Evolutionary conservation across 257 asterid species (phyloP).

Genomic region (Ophiorrhiza pumila): DNA sequence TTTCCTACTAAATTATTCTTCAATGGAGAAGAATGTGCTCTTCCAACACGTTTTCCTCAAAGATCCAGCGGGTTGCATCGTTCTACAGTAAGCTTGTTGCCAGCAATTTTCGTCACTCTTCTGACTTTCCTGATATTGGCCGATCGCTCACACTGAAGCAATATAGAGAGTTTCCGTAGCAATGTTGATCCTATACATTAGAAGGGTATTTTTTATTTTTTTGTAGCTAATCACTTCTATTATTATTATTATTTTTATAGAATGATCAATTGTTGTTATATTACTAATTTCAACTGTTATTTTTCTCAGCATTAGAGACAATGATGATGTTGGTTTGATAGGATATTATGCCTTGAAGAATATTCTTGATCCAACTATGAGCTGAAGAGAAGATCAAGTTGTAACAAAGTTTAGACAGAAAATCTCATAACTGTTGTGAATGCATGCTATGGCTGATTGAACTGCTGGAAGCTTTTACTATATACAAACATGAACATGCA

Average conservation of each 20-base stretch:
- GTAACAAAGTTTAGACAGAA: slow-evolving; percentile 9
- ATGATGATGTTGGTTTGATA: slow-evolving; percentile 12
- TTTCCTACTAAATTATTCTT: slow-evolving; percentile 70
- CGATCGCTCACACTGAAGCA: slow-evolving; percentile 33
- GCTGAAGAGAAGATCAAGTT: slow-evolving; percentile 14
- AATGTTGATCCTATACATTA: background rate
- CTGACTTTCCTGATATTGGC: slow-evolving; percentile 42
- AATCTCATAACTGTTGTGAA: slow-evolving; percentile 10
- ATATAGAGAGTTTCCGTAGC: background rate
- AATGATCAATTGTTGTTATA: background rate
- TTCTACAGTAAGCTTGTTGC: slow-evolving; percentile 22
- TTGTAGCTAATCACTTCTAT: background rate
- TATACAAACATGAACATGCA: slow-evolving; percentile 9
- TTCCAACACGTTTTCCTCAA: slow-evolving; percentile 54
- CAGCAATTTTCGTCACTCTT: slow-evolving; percentile 37
- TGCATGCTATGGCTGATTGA: background rate
- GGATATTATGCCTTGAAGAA: slow-evolving; percentile 4
- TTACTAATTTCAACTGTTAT: slow-evolving; percentile 3
- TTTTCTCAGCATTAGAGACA: slow-evolving; percentile 14
- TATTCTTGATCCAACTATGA: background rate
- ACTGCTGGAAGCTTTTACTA: slow-evolving; percentile 9
- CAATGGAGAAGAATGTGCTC: slow-evolving; percentile 91
- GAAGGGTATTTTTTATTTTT: background rate
- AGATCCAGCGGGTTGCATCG: slow-evolving; percentile 21
- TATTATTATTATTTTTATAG: background rate